These are phyloP conservation scores for Crithidia thermophila DNA, from an alignment of 208 protist genomes.

Conservation along the genomic window DNA sequence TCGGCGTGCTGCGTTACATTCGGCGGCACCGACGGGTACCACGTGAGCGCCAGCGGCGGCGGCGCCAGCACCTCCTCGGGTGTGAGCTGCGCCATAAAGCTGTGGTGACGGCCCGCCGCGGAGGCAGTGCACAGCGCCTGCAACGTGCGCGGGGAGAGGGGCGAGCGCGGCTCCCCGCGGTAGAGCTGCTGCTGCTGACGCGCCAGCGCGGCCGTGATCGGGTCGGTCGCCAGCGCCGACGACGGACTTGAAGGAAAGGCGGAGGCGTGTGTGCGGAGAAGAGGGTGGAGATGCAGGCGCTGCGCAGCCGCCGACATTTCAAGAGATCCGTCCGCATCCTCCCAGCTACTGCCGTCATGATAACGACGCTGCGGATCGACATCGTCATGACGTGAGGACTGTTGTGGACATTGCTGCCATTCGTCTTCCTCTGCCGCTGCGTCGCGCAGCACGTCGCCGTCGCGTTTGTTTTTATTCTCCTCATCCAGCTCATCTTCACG, in stretches of 20 bases:
- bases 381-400: background rate
- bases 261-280: background rate
- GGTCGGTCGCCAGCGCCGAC: conserved; percentile 14
- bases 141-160: conserved; percentile 41
- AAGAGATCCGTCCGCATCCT: too few relatives aligned
- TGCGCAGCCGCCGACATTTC: too few relatives aligned
- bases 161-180: conserved; percentile 34
- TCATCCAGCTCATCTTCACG: too few relatives aligned
- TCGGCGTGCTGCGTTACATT: conserved; percentile 15
- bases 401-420: background rate
- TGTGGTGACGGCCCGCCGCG: conserved; percentile 10
- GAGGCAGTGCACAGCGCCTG: conserved; percentile 28
- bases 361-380: background rate
- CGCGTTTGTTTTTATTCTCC: too few relatives aligned
- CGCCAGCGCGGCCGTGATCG: conserved; percentile 35
- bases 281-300: conserved; percentile 16
- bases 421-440: background rate
- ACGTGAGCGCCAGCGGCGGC: conserved; percentile 42
- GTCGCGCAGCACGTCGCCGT: background rate
- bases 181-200: conserved; percentile 34
- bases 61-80: conserved; percentile 42
- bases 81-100: conserved; percentile 32
- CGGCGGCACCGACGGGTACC: conserved; percentile 29
- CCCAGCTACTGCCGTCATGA: too few relatives aligned
- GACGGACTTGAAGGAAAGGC: background rate